Percentiles rank a stretch among this genome's conserved stretches.
Evolutionary conservation across 2,329 filamentous ascomycete species (phyloP).

Genomic region (Lecanicillium sp.): DNA sequence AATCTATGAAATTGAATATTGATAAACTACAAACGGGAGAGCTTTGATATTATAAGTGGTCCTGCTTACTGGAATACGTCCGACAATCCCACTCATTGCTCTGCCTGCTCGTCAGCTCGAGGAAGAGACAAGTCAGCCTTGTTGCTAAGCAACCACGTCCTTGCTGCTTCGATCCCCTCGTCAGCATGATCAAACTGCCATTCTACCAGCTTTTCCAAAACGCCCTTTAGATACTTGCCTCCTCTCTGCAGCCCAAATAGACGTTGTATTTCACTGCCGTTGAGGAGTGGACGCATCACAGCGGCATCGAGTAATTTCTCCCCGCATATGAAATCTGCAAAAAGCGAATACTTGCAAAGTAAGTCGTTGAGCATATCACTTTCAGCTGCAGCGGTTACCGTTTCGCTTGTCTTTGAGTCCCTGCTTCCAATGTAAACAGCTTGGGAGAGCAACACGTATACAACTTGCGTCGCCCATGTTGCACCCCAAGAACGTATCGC

Average conservation of each 20-base stretch:
- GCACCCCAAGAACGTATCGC: conserved; percentile 12
- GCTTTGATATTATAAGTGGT: no score
- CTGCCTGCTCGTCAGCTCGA: no score
- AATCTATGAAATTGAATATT: no score
- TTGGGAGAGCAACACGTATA: conserved; percentile 9
- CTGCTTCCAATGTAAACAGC: conserved; percentile 1
- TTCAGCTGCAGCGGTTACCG: neutral
- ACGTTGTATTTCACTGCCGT: conserved; percentile 10
- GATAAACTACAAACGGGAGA: no score
- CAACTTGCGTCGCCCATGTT: conserved; percentile 11
- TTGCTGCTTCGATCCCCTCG: conserved; percentile 7
- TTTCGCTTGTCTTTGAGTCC: neutral
- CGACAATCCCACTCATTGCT: neutral
- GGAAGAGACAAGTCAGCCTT: no score
- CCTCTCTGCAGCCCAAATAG: conserved; percentile 9
- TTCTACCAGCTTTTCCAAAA: conserved; percentile 7
- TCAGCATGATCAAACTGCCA: conserved; percentile 12
- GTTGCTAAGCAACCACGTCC: conserved; percentile 12
- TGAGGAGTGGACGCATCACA: conserved; percentile 6
- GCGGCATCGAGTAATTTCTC: conserved; percentile 7
- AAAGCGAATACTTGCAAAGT: conserved; percentile 2
- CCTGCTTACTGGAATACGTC: neutral
- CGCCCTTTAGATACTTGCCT: conserved; percentile 9
- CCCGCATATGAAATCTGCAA: conserved; percentile 8
- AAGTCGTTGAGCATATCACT: neutral